Evolutionary conservation across 441 rosid species (phyloP).

Genomic region (Caryocar brasiliense): DNA sequence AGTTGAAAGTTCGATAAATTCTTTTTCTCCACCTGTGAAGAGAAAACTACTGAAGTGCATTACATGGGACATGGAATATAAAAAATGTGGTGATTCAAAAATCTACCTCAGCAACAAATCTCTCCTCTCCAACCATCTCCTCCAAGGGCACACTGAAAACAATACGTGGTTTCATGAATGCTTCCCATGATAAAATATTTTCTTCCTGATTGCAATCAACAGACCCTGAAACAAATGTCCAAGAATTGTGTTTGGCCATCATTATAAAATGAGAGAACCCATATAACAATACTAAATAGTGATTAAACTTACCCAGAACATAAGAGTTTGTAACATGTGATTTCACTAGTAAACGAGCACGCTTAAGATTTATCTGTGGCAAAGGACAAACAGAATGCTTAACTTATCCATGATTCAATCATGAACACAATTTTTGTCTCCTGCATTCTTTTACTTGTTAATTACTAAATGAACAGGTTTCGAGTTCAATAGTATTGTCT

Average conservation of each 20-base stretch:
- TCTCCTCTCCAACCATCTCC: conserved; percentile 48
- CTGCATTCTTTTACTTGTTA: too few relatives aligned
- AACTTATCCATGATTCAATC: not conserved
- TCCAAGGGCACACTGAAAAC: conserved; percentile 67
- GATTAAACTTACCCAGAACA: conserved; percentile 48
- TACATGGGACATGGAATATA: too few relatives aligned
- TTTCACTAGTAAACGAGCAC: conserved; percentile 70
- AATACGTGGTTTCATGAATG: conserved; percentile 65
- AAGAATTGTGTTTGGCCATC: not conserved
- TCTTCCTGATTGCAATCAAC: conserved; percentile 70
- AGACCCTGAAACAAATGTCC: conserved; percentile 39
- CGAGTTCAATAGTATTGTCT: too few relatives aligned
- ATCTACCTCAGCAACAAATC: conserved; percentile 42
- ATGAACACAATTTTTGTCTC: too few relatives aligned
- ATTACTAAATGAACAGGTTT: not conserved
- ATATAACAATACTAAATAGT: not conserved
- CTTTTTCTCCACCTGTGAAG: not conserved
- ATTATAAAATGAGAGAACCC: not conserved
- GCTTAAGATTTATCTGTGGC: conserved; percentile 81
- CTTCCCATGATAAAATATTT: conserved; percentile 65
- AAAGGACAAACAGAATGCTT: conserved; percentile 6
- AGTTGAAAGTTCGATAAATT: too few relatives aligned
- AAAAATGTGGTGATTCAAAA: too few relatives aligned
- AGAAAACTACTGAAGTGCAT: too few relatives aligned
- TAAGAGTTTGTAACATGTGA: conserved; percentile 50